A percentile compares a stretch with the other conserved stretches of the same genome.
Evolutionary conservation across 768 basidiomycete genomes (phyloP).

Genomic region (Boletus fagicola): DNA sequence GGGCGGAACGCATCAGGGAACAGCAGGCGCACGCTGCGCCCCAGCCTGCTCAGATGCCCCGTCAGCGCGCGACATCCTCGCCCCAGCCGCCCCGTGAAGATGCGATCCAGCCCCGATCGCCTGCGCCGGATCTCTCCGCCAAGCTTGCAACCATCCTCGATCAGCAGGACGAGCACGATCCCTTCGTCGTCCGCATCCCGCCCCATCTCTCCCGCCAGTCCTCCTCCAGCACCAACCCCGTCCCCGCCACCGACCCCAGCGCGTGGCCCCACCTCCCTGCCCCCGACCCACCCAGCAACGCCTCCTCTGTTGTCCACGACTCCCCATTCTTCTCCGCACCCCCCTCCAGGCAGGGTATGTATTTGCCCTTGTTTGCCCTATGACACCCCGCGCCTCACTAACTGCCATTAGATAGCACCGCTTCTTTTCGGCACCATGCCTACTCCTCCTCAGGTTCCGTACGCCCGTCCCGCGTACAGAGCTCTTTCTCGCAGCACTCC

Average conservation of each 20-base stretch:
- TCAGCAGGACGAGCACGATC: conserved; percentile 37
- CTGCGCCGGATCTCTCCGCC: conserved; percentile 12
- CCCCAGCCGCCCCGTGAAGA: conserved; percentile 17
- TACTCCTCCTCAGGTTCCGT: conserved; percentile 33
- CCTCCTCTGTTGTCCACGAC: conserved; percentile 44
- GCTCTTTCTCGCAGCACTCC: conserved; percentile 30
- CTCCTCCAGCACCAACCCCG: conserved; percentile 25
- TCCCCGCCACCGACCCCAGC: conserved; percentile 17
- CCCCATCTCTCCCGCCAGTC: conserved; percentile 33
- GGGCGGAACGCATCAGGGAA: conserved; percentile 42
- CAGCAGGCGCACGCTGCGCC: conserved; percentile 32
- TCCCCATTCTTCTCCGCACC: conserved; percentile 29
- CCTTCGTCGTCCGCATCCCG: conserved; percentile 44
- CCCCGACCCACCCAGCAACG: conserved; percentile 25
- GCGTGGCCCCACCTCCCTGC: conserved; percentile 22
- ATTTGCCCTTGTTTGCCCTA: conserved; percentile 15
- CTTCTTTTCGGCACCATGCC: conserved; percentile 30
- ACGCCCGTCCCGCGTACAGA: conserved; percentile 38
- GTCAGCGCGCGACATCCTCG: conserved; percentile 11
- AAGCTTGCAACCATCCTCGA: conserved; percentile 26
- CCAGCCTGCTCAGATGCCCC: conserved; percentile 16
- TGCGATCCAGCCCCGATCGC: conserved; percentile 21
- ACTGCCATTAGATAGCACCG: conserved; percentile 23
- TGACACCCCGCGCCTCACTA: conserved; percentile 7
- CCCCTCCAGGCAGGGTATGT: conserved; percentile 40